Percentiles rank a stretch among this genome's conserved stretches.
Evolutionary conservation across 1,284 basidiomycete genomes (phyloP).

Genomic region (Pascua guehoae): DNA sequence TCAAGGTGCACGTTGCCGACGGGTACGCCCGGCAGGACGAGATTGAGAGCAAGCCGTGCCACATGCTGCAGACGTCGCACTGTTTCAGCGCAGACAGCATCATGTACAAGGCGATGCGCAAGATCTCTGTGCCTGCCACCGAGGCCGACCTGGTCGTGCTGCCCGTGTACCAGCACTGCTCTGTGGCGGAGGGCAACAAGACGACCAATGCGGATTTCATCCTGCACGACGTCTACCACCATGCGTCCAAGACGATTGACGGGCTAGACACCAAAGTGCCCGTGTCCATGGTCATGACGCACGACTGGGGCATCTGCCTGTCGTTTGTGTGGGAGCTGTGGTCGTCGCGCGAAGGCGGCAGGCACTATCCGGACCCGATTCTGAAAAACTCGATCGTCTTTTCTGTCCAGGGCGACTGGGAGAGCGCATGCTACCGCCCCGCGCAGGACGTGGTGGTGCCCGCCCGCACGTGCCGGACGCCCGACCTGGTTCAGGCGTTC

Average conservation of each 20-base stretch:
- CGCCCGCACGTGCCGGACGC: constrained; percentile 39
- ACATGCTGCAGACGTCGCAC: constrained; percentile 39
- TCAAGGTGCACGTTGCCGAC: constrained; percentile 45
- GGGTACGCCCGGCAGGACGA: constrained; percentile 35
- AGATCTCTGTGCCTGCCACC: constrained; percentile 43
- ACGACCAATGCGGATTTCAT: constrained; percentile 28
- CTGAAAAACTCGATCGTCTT: constrained; percentile 43
- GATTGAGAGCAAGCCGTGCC: constrained; percentile 39
- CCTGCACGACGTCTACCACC: constrained; percentile 46
- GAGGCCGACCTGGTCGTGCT: constrained; percentile 51
- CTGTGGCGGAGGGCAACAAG: too few species aligned
- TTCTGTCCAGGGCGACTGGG: constrained; percentile 48
- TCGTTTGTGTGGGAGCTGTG: constrained; percentile 49
- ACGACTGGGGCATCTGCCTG: constrained; percentile 52
- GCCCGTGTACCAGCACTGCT: constrained; percentile 50
- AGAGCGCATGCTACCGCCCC: constrained; percentile 46
- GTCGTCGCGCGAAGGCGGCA: constrained; percentile 28
- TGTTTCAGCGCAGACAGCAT: constrained; percentile 49
- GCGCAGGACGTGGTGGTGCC: constrained; percentile 49
- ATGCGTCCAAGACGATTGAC: constrained; percentile 42
- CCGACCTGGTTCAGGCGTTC: constrained; percentile 36
- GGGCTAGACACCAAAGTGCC: constrained; percentile 33
- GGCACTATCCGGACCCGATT: constrained; percentile 40
- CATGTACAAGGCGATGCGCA: constrained; percentile 43
- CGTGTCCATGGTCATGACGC: constrained; percentile 48